phyloP scores from a whole-genome alignment of 306 rosid species.

The Argentina anserina region DNA sequence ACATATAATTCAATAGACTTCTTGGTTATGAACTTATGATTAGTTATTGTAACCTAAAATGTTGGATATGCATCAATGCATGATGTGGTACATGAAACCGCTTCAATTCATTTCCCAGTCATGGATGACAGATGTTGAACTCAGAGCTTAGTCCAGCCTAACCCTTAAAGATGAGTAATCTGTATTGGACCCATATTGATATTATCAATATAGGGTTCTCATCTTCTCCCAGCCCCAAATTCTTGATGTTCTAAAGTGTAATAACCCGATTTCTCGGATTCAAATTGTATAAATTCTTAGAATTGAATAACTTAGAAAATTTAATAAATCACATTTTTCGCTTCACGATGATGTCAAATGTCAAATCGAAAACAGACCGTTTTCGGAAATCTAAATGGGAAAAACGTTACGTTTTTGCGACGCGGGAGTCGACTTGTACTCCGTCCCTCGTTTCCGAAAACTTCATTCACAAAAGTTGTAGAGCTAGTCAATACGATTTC shows the following conservation, averaged over 20 bases:
- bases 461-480: no score
- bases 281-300: no score
- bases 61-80: background rate
- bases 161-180: slow-evolving; percentile 2
- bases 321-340: no score
- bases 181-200: background rate
- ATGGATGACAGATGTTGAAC: background rate
- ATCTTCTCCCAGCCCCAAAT: background rate
- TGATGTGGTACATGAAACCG: background rate
- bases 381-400: no score
- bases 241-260: background rate
- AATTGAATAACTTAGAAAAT: no score
- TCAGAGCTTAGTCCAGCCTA: background rate
- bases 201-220: background rate
- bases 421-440: no score
- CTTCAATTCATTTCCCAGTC: background rate
- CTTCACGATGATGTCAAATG: no score
- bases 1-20: background rate
- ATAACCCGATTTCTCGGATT: no score
- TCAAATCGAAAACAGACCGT: no score
- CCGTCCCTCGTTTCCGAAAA: no score
- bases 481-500: no score
- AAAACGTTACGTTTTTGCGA: no score
- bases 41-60: background rate
- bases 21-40: background rate